Base-by-base conservation (phyloP, 768 basidiomycete species). In the Psilocybe subaeruginosa region DNA sequence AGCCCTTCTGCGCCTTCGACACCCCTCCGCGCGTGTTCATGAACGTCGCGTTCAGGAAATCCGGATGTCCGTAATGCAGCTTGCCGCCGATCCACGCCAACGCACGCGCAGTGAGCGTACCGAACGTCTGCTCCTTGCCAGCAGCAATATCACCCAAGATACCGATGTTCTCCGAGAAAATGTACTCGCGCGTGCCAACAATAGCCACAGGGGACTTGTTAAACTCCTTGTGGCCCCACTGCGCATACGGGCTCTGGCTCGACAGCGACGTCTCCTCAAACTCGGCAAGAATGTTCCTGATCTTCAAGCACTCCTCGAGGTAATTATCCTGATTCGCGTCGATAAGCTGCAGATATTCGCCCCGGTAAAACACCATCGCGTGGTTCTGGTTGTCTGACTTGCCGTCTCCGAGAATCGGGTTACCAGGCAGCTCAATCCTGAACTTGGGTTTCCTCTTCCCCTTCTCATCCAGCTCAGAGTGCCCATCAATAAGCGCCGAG, bases 281-380 rank as follows among this genome's bases (percentile, higher is more conserved):
- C 76, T 99, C 97, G 66, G 93, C 97, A 51, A 99, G 84, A 54
- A 99, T 87, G 73, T 96, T 99, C 37, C 97, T 89, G 68, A 99
- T 99, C 84, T 99, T 99, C 73, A 99, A 77, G 75, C 97, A 99
- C 73, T 99, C 97, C 74, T 99, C 97, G 69, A 99, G 81, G 71
- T 99, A 99, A 79, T 99, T 99, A 80, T 99, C 97, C 79, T 99
- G 97, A 73, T 99, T 99, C 68, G 97, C 97, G 67, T 99, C 97
- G 77, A 99, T 98, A 68, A 99, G 91, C 77, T 99, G 97, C 53
- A 99, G 82, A 74, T 97, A 99, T 77, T 99, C 97, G 65, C 97
- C 97, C 49, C 97, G 94, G 76, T 99, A 97, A 82, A 99, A 99
- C 70, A 99, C 82, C 69, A 99, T 98, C 30, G 97, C 97, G 72